Base-by-base conservation (phyloP, 257 asterid genomes). In the Ophiorrhiza pumila region DNA sequence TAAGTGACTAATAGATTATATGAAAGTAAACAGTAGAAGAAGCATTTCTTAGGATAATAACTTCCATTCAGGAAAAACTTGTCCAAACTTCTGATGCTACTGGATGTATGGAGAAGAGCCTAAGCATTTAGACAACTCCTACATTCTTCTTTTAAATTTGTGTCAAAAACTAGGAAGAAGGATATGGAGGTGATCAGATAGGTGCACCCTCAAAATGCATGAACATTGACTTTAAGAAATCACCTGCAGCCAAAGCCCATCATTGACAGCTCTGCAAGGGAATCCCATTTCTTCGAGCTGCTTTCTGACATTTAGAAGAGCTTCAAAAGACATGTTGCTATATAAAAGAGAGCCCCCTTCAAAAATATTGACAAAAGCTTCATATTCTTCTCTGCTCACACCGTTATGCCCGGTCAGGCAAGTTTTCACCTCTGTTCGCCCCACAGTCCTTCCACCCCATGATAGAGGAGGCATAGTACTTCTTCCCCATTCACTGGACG, bases 231-330 rank as follows among this genome's bases (percentile, higher is more conserved):
- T 37, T 68, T 57, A 58, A 63, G 60, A 62, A 41, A 29, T 68
- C 61, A 94, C 97, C 99, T 94, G 97, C 81, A 94, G 84, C 99
- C 99, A 94, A 72, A 92, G 86, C 76, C 97, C 99, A 82, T 91
- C 99, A 82, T 94, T 90, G 81, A 90, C 91, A 72, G 97, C 95
- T 87, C 92, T 91, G 95, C 99, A 88, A 74, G 98, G 97, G 79
- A 91, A 94, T 71, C 92, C 98, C 89, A 91, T 79, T 83, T 94
- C 99, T 85, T 94, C 99, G 74, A 94, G 98, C 85, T 83, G 96
- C 81, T 85, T 94, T 85, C 96, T 88, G 64, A 87, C 95, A 85
- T 83, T 86, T 74, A 94, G 83, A 79, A 94, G 95, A 53, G 93
- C 91, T 85, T 94, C 99, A 79, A 94, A 94, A 67, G 99, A 88